Conservation (phyloP, 208 protist genomes). For the Leishmania braziliensis region DNA sequence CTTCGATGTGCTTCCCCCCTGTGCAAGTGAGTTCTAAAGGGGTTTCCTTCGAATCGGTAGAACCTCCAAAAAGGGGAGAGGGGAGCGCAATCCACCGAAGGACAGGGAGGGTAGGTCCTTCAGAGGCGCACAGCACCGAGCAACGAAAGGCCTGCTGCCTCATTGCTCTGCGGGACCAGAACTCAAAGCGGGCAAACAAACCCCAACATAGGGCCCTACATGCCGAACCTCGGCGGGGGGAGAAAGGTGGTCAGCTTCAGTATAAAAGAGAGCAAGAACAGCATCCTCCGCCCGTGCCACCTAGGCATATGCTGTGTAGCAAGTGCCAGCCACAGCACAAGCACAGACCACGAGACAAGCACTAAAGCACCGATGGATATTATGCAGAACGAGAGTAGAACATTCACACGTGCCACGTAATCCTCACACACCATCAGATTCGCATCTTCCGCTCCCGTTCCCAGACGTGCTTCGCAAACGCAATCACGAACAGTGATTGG, state of each 20-base stretch:
- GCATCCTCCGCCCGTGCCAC: background rate
- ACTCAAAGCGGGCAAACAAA: background rate
- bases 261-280: background rate
- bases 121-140: background rate
- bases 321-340: background rate
- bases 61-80: background rate
- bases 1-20: background rate
- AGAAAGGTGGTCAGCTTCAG: background rate
- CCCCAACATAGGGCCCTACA: background rate
- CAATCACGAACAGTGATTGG: slow-evolving; percentile 82
- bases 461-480: slow-evolving; percentile 82
- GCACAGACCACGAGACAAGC: background rate
- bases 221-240: background rate
- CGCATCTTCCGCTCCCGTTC: slow-evolving; percentile 68
- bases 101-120: background rate
- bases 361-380: background rate
- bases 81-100: background rate
- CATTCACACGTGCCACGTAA: background rate
- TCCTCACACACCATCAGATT: slow-evolving; percentile 8
- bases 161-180: background rate
- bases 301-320: background rate
- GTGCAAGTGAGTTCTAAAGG: background rate
- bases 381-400: background rate
- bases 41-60: background rate
- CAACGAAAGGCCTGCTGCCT: background rate